Evolutionary conservation across 2,329 filamentous ascomycete genomes (phyloP), one percentile per base, ranked within the genome.

Genomic region (Sporothrix brasiliensis): DNA sequence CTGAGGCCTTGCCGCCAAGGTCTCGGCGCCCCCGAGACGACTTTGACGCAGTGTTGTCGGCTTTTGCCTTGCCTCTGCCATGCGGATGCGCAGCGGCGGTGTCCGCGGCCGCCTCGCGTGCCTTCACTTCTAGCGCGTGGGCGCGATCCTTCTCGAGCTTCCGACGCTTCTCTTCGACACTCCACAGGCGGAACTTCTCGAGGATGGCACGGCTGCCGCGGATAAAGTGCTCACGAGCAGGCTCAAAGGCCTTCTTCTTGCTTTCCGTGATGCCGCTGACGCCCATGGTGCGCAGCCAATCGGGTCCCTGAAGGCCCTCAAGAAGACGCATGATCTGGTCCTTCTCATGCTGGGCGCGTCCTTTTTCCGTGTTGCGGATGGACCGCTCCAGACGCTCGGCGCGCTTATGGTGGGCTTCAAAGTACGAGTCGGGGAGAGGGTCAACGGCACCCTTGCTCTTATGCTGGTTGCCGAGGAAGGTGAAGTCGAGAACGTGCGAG

Each of bases 251-350:
- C 79, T 91, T 95, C 80, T 92, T 94, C 76, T 92, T 92, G 27
- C 88, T 89, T 77, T 97, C 94, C 0, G 93, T 96, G 50, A 96
- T 82, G 24, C 87, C 92, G 73, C 89, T 94, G 47, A 98, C 91
- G 34, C 94, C 95, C 89, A 99, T 93, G 4, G 94, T 87, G 72
- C 92, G 90, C 70, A 97, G 84, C 95, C 95, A 99, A 79, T 98
- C 95, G 71, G 92, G 92, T 2, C 94, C 92, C 78, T 93, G 91
- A 0, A 99, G 85, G 21, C 93, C 93, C 69, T 95, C 93, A 7
- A 97, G 84, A 19, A 90, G 79, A 47, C 88, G 84, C 69, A 88
- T 85, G 53, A 90, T 86, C 75, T 89, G 87, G 72, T 89, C 87
- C 74, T 85, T 88, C 75, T 90, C 88, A 81, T 90, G 88, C 74